phyloP scores from a whole-genome alignment of 441 rosid species.

The Pelargonium myrrhifolium region DNA sequence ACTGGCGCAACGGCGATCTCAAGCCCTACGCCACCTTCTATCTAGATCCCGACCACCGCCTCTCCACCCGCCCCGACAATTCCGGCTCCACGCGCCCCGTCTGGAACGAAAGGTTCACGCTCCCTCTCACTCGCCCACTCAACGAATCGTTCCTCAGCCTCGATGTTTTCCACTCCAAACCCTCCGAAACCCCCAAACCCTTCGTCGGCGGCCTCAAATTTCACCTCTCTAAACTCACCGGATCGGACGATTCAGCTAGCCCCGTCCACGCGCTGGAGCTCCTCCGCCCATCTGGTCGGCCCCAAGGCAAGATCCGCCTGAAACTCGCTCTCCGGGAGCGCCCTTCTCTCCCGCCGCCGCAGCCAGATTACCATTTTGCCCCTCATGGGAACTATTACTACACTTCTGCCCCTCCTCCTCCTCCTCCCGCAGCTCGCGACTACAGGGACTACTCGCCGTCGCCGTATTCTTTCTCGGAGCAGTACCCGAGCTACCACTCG shows the following conservation, averaged over 20 bases:
- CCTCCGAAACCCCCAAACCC: conserved; percentile 46
- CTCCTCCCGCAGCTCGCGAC: conserved; percentile 28
- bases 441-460: conserved; percentile 27
- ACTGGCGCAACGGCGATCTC: conserved; percentile 51
- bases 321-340: conserved; percentile 35
- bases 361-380: conserved; percentile 25
- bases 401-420: conserved; percentile 27
- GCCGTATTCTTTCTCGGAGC: conserved; percentile 20
- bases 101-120: conserved; percentile 51
- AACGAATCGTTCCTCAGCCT: conserved; percentile 38
- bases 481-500: conserved; percentile 31
- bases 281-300: conserved; percentile 48
- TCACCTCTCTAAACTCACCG: conserved; percentile 24
- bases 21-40: conserved; percentile 46
- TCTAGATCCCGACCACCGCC: conserved; percentile 39
- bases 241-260: conserved; percentile 15
- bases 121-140: conserved; percentile 33
- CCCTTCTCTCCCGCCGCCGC: conserved; percentile 8
- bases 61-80: conserved; percentile 46
- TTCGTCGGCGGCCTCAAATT: conserved; percentile 44
- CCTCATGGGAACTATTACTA: conserved; percentile 29
- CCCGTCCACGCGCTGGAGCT: conserved; percentile 28
- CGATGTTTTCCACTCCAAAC: conserved; percentile 47
- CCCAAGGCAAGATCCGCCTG: conserved; percentile 41
- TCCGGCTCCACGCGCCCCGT: conserved; percentile 38